These are phyloP conservation scores for Aspergillus pseudoterreus DNA, from an alignment of 2,329 filamentous ascomycete genomes.

Conservation along the genomic window DNA sequence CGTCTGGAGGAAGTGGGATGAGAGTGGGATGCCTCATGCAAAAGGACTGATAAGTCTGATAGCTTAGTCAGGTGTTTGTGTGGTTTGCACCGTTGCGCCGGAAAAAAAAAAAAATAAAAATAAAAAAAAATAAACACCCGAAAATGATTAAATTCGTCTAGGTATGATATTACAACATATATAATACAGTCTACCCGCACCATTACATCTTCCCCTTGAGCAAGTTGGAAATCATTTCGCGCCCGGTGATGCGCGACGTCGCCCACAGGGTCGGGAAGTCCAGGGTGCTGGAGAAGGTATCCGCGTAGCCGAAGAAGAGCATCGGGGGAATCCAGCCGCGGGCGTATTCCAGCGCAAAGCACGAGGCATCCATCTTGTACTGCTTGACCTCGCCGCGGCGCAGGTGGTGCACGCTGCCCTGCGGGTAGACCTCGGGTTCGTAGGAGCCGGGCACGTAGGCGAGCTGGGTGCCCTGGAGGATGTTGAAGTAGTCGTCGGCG, in stretches of 20 bases:
- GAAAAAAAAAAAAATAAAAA: too few species aligned
- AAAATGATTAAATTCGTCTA: too few species aligned
- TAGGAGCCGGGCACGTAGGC: slow-evolving; percentile 36
- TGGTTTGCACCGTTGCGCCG: too few species aligned
- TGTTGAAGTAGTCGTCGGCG: slow-evolving; percentile 92
- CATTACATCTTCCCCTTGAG: slow-evolving; percentile 65
- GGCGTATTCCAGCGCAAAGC: slow-evolving; percentile 39
- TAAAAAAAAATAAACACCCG: too few species aligned
- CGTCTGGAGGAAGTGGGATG: too few species aligned
- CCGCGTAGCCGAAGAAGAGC: slow-evolving; percentile 85
- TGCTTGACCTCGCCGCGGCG: slow-evolving; percentile 67
- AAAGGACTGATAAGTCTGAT: too few species aligned
- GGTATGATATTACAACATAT: not conserved
- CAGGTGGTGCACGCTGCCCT: slow-evolving; percentile 37
- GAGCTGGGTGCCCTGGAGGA: slow-evolving; percentile 53
- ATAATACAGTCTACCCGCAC: not conserved
- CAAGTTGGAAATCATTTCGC: slow-evolving; percentile 73
- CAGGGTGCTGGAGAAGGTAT: slow-evolving; percentile 73
- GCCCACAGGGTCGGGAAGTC: slow-evolving; percentile 82
- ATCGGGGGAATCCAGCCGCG: slow-evolving; percentile 86
- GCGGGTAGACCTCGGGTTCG: slow-evolving; percentile 37
- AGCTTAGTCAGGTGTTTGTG: too few species aligned
- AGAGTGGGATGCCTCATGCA: too few species aligned
- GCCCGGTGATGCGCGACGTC: slow-evolving; percentile 69
- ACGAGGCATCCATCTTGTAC: slow-evolving; percentile 52